A percentile compares a stretch with the other conserved stretches of the same genome.
Evolutionary conservation across 306 rosid species (phyloP).

Genomic region (Luffa acutangula): DNA sequence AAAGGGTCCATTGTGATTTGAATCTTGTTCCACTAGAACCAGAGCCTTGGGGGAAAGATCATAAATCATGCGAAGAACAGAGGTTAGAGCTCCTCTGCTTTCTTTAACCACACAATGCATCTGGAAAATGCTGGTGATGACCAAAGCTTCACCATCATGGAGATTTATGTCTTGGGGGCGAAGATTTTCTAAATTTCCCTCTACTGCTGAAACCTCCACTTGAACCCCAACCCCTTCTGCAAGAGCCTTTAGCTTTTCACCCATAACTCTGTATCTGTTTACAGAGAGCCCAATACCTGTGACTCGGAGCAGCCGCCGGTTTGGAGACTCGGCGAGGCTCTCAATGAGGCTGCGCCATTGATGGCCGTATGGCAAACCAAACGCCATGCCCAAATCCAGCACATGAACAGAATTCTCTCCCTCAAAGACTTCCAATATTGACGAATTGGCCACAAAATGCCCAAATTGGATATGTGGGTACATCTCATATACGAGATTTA

Average conservation of each 20-base stretch:
- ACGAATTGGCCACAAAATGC: conserved; percentile 61
- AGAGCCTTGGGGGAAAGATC: conserved; percentile 53
- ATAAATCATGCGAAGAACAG: conserved; percentile 56
- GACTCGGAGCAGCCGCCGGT: conserved; percentile 31
- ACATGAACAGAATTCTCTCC: conserved; percentile 75
- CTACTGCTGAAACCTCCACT: conserved; percentile 42
- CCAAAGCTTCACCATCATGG: conserved; percentile 49
- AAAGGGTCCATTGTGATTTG: conserved; percentile 91
- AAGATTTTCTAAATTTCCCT: conserved; percentile 48
- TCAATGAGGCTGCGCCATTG: conserved; percentile 62
- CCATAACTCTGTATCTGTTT: conserved; percentile 33
- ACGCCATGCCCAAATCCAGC: conserved; percentile 70
- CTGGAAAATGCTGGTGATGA: conserved; percentile 72
- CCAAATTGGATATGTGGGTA: conserved; percentile 83
- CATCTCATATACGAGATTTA: conserved; percentile 50
- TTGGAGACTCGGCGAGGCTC: conserved; percentile 25
- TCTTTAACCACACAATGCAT: conserved; percentile 85
- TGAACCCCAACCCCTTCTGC: conserved; percentile 40
- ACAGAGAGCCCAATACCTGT: conserved; percentile 47
- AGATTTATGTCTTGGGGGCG: conserved; percentile 33
- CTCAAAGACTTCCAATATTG: conserved; percentile 96
- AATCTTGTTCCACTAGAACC: conserved; percentile 74
- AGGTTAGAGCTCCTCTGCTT: conserved; percentile 75
- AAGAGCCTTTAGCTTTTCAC: conserved; percentile 39
- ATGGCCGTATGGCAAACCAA: conserved; percentile 58